phyloP scores from a whole-genome alignment of 2,329 filamentous ascomycete genomes.

The Pyrenophora teres region DNA sequence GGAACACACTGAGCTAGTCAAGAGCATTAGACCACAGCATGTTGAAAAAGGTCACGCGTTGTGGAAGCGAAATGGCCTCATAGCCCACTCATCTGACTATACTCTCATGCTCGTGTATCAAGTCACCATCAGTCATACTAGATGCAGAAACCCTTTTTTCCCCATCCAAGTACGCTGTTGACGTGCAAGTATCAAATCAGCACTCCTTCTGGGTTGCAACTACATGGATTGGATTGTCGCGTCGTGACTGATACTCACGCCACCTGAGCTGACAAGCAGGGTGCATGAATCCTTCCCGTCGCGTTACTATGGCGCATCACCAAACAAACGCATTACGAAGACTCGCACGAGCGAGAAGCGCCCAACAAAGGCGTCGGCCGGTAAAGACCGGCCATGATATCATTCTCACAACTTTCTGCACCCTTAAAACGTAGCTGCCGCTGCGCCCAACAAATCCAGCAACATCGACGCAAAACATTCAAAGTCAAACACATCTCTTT shows the following conservation, averaged over 20 bases:
- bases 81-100: too few species aligned
- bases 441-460: slow-evolving; percentile 19
- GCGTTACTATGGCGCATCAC: slow-evolving; percentile 17
- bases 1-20: too few species aligned
- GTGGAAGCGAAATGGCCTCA: too few species aligned
- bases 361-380: slow-evolving; percentile 18
- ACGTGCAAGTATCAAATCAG: slow-evolving; percentile 5
- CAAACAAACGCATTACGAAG: slow-evolving; percentile 8
- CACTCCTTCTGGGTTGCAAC: too few species aligned
- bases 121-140: neutral
- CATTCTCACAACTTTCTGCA: slow-evolving; percentile 5
- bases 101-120: neutral
- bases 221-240: too few species aligned
- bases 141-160: neutral
- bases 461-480: slow-evolving; percentile 3
- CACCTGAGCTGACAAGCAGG: slow-evolving; percentile 23
- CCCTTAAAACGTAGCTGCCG: slow-evolving; percentile 16
- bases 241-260: slow-evolving; percentile 20
- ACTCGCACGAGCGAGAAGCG: slow-evolving; percentile 6
- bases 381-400: slow-evolving; percentile 17
- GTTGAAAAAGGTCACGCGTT: too few species aligned
- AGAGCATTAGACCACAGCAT: too few species aligned
- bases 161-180: slow-evolving; percentile 8
- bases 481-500: neutral
- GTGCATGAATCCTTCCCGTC: slow-evolving; percentile 15